Conservation (phyloP, 179 eudicot genomes). For the Amaranthus tricolor region DNA sequence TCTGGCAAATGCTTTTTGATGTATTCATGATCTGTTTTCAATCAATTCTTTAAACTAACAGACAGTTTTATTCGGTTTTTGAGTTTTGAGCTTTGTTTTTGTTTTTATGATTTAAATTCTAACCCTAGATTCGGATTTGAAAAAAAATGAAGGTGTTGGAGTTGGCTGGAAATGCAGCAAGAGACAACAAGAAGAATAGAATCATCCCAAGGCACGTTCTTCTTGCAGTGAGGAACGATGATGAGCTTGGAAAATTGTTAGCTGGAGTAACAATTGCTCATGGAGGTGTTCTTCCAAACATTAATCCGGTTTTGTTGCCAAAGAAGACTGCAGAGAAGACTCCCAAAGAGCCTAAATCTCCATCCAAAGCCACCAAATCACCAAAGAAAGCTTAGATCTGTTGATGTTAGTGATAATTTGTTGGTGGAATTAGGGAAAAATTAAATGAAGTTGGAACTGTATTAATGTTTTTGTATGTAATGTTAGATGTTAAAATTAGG, state of each 20-base stretch:
- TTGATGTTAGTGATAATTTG: not conserved
- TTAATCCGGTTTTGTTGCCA: slow-evolving; percentile 53
- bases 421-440: not conserved
- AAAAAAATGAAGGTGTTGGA: slow-evolving; percentile 44
- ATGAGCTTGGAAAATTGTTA: slow-evolving; percentile 57
- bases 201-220: slow-evolving; percentile 42
- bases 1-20: no score
- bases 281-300: slow-evolving; percentile 62
- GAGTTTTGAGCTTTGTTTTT: not conserved
- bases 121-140: not conserved
- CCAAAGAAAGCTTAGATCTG: slow-evolving; percentile 44
- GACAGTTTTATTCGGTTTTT: not conserved
- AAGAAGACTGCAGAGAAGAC: slow-evolving; percentile 31
- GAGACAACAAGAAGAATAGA: slow-evolving; percentile 66
- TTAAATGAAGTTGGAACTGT: not conserved
- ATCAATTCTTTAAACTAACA: not conserved
- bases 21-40: not conserved
- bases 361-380: slow-evolving; percentile 47
- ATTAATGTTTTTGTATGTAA: not conserved
- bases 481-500: not conserved
- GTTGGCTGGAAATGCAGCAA: slow-evolving; percentile 66
- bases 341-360: slow-evolving; percentile 41
- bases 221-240: slow-evolving; percentile 67
- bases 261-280: slow-evolving; percentile 42
- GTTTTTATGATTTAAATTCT: not conserved